Evolutionary conservation across 768 basidiomycete genomes (phyloP), one percentile per base, ranked within the genome.

Genomic region (Clathrus columnatus): DNA sequence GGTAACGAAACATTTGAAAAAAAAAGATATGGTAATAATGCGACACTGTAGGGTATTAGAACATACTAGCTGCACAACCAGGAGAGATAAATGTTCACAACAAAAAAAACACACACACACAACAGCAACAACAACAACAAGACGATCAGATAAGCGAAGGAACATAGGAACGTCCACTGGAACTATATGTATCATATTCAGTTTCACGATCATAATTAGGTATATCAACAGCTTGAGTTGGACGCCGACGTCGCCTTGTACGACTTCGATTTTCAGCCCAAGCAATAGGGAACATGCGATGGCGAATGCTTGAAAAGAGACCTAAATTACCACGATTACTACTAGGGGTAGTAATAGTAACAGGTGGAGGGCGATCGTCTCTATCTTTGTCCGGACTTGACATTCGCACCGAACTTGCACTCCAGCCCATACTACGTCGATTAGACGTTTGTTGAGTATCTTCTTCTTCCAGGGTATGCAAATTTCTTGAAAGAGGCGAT

Each of bases 131-230:
- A n/a, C 36, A 36, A 14, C 36, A 11, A 36, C 36, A 36, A 36
- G 41, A n/a, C 30, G 32, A 32, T 24, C 52, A 55, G n/a, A 55
- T 27, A 7, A 55, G 54, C 41, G 54, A 55, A 24, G 54, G 54
- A 20, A 55, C 54, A 36, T 55, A 55, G 7, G 26, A 55, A 17
- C 29, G 27, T 20, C 54, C 45, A 26, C 54, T 46, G 16, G 41
- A 23, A 21, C 46, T 14, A 28, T 29, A 20, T 23, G 27, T 11
- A 21, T 47, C 46, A 16, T 55, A 29, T 7, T 36, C 10, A 10
- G 21, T 30, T 27, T 55, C n/a, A 16, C 29, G 36, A n/a, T 30
- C 36, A 44, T 53, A 14, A 44, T 53, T 27, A 23, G 42, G 14
- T 2, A 43, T 44, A 5, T 45, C 41, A 2, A 11, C 27, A 6